Base-by-base conservation (phyloP, 441 rosid species). In the Omphalea diandra region DNA sequence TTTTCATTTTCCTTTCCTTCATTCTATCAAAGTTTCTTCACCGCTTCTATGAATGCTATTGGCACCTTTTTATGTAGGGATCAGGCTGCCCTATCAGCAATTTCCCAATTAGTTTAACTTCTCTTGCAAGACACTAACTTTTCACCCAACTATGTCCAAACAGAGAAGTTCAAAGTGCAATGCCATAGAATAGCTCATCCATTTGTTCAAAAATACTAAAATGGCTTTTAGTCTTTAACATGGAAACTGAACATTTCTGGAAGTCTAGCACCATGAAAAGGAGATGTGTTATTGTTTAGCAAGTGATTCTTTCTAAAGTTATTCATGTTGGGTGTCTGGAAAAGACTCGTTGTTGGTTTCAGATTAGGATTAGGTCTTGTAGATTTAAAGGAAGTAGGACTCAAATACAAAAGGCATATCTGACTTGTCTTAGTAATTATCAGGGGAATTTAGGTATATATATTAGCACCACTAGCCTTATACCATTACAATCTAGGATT, bases 181-280 rank as follows among this genome's bases (percentile, higher is more conserved):
- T 36, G 59, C 29, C 38, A 47, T 36, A 35, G 32, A 35, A 33
- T 17, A 54, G 35, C 57, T 26, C 65, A 26, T n/a, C n/a, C n/a
- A n/a, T 40, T 53, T 36, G n/a, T 22, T 55, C 22, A 24, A 14
- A 20, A 29, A n/a, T n/a, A n/a, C n/a, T 52, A 33, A 47, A 14
- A 40, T 18, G 27, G 18, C 9, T 43, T 38, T 68, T 53, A 41
- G 18, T 68, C 63, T 56, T 56, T 68, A 41, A 9, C 31, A 57
- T 44, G 55, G 41, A 29, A 5, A n/a, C 53, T 33, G 20, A 47
- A n/a, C n/a, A 49, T 49, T 20, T 20, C 9, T 15, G 55, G 40
- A 55, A 55, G 53, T 68, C 44, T 47, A 57, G 14, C 4, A 46
- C 46, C 17, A 6, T 24, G 17, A 15, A 46, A 20, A 46, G 24